Conservation (phyloP, 495 filamentous ascomycete genomes). For the Platismatia glauca region DNA sequence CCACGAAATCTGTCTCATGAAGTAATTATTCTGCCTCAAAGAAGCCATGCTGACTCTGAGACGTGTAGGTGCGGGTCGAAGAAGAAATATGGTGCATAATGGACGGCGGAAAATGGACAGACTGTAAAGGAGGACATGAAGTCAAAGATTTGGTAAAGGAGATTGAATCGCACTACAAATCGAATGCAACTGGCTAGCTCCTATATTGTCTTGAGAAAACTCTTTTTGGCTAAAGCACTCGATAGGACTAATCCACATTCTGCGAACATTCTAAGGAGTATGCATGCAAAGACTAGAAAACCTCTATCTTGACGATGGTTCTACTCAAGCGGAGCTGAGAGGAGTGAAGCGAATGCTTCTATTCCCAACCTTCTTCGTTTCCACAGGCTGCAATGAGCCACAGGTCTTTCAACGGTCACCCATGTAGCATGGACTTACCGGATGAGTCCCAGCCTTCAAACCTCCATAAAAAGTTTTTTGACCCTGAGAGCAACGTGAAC, state of each 20-base stretch:
- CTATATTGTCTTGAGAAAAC: background rate
- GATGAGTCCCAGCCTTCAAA: background rate
- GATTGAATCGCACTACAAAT: slow-evolving; percentile 50
- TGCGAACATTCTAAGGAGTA: background rate
- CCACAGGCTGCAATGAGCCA: background rate
- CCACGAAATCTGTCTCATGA: background rate
- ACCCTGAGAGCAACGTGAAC: too few species aligned
- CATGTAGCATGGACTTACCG: background rate
- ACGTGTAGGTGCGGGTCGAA: slow-evolving; percentile 53
- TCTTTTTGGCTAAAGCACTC: background rate
- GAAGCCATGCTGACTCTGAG: background rate
- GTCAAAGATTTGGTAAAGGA: slow-evolving; percentile 66
- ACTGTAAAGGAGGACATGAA: slow-evolving; percentile 61
- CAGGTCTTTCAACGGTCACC: background rate
- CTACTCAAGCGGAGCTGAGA: background rate
- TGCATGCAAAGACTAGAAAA: background rate
- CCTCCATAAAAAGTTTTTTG: too few species aligned
- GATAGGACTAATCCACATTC: background rate
- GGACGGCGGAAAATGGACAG: slow-evolving; percentile 70
- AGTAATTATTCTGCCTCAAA: background rate
- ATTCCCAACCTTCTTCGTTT: background rate
- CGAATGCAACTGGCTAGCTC: background rate
- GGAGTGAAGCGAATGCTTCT: background rate
- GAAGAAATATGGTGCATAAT: slow-evolving; percentile 73
- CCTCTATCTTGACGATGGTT: background rate